Percentiles rank a stretch among this genome's conserved stretches.
phyloP scores from a whole-genome alignment of 176 grass and related monocot species.

The Canna indica region DNA sequence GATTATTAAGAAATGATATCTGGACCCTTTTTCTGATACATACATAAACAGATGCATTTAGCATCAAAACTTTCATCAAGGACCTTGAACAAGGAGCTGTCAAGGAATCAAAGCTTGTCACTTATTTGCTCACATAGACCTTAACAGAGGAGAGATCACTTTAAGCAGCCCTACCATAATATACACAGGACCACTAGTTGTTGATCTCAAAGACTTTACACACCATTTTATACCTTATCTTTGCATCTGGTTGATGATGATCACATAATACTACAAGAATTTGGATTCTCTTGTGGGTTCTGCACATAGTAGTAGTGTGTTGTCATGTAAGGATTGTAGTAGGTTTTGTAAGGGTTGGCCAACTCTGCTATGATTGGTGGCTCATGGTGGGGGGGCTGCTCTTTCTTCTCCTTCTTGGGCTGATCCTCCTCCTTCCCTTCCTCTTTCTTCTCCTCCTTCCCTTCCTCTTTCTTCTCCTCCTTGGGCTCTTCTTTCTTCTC shows the following conservation, averaged over 20 bases:
- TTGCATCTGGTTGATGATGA: background rate
- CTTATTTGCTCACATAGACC: background rate
- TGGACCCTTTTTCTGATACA: no score
- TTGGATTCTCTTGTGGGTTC: background rate
- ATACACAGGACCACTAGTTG: background rate
- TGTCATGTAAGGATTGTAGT: background rate
- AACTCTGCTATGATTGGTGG: background rate
- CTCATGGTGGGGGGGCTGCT: no score
- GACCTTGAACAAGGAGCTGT: no score
- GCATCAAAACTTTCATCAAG: no score
- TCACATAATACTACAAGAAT: background rate
- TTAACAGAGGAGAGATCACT: no score
- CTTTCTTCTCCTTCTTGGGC: constrained; percentile 19
- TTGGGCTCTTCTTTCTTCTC: constrained; percentile 11
- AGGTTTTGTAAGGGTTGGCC: background rate
- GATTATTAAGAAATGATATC: no score
- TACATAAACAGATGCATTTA: no score
- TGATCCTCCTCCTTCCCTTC: constrained; percentile 19
- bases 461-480: constrained; percentile 25
- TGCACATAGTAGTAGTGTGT: background rate
- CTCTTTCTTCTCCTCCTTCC: constrained; percentile 7
- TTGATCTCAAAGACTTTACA: background rate
- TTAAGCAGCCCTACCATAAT: background rate
- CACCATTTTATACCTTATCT: background rate
- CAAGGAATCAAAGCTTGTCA: no score